Evolutionary conservation across 2,329 filamentous ascomycete species (phyloP), one percentile per base, ranked within the genome.

Genomic region (Ophiostoma perfectum): DNA sequence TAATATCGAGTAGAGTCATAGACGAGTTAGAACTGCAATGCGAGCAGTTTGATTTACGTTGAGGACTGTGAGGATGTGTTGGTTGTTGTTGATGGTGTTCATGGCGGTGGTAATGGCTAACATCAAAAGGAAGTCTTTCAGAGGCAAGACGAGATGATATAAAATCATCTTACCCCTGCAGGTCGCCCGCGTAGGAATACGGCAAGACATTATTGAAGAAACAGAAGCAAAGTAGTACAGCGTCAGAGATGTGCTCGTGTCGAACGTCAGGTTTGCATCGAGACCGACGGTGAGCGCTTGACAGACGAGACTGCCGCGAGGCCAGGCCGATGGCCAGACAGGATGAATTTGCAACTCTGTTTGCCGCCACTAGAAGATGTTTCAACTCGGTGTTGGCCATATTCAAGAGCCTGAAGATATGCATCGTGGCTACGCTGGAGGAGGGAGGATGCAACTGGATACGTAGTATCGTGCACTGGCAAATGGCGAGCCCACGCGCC

Each of bases 231-330:
- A 27, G 5, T n/a, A 16, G 38, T 8, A 55, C 18, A 55, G 8
- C 18, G 8, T 45, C 42, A 27, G n/a, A 55, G n/a, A 55, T 11
- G 5, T 55, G 27, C 27, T 27, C 27, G 27, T 27, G 27, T 27
- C 27, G 27, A 27, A 27, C 27, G 27, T 27, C 27, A 27, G 2
- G 27, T 27, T 2, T 27, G 27, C 27, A 27, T 27, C 27, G 3
- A 55, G 49, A 55, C 49, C 27, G 16, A 62, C 58, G n/a, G 12
- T 39, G 12, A 16, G 58, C 58, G 58, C 58, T 62, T 39, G 58
- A 42, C 16, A 62, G 58, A 42, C 36, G 58, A 58, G 52, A 62
- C 38, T 62, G 58, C 58, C 58, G 58, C 58, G 58, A 55, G 49
- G n/a, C 4, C 18, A 14, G 49, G 18, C 49, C 7, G 11, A 11